Base-by-base conservation (phyloP, 139 green algal species). In the Eudorina sp. region DNA sequence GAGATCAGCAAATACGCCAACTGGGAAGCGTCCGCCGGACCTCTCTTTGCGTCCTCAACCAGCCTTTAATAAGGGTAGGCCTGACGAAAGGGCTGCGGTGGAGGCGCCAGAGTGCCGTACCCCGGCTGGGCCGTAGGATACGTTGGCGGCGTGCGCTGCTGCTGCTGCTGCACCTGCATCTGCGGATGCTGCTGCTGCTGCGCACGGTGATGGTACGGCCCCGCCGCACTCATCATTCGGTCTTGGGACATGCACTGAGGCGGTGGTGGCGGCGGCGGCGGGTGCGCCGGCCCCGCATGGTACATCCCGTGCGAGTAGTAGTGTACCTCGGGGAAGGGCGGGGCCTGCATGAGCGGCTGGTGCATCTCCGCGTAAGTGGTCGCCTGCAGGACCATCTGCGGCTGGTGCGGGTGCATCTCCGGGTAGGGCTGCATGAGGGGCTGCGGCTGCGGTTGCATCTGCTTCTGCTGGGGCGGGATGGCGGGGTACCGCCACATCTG, bases 391-490 rank as follows among this genome's bases (percentile, higher is more conserved):
- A 48, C 19, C 38, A 16, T 31, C 43, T 53, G 41, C n/a, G n/a
- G n/a, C n/a, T n/a, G n/a, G n/a, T n/a, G n/a, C n/a, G n/a, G n/a
- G 4, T 79, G 70, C 23, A 79, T 34, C 70, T 79, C 40, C 13
- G 66, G 19, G 31, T 75, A 75, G 16, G 34, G 34, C 66, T 43
- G 66, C 34, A 75, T 46, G 6, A 73, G 48, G 36, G 68, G 72
- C 43, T 83, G 74, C 74, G 13, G 46, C 45, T 58, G 41, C 43
- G 27, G 40, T 41, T 80, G 72, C 43, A 46, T n/a, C 74, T 43
- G 74, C 74, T 45, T 51, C 31, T 64, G 74, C 74, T 82, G 74
- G 0, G 72, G 41, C 72, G 72, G 72, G 69, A 62, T 62, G 74
- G 40, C 29, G 9, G 74, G 74, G 16, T 82, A 66, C n/a, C 48